A percentile compares a stretch with the other conserved stretches of the same genome.
These are phyloP conservation scores for Aspergillus mulundensis DNA, from an alignment of 495 filamentous ascomycete genomes.

Conservation along the genomic window DNA sequence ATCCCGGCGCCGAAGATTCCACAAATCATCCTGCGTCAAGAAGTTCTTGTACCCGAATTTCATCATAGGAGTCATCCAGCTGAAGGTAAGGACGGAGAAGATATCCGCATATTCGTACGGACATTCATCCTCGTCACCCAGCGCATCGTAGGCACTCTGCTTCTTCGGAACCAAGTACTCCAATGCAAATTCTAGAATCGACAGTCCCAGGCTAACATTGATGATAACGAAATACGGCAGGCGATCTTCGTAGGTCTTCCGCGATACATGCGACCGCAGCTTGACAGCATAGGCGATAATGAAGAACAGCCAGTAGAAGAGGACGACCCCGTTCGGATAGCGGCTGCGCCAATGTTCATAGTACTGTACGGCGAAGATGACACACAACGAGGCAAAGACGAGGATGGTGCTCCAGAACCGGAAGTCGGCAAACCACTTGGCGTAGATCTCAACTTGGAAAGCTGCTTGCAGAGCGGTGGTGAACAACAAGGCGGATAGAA, in stretches of 20 bases:
- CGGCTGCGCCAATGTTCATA: conserved; percentile 85
- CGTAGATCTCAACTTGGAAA: conserved; percentile 70
- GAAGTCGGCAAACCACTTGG: conserved; percentile 75
- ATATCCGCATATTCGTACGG: conserved; percentile 91
- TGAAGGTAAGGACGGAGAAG: conserved; percentile 91
- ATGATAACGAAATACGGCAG: conserved; percentile 77
- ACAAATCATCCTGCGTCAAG: conserved; percentile 93
- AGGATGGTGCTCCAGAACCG: conserved; percentile 83
- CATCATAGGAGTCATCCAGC: conserved; percentile 99
- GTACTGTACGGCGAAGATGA: conserved; percentile 86
- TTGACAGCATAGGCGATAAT: conserved; percentile 79
- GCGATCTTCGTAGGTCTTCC: conserved; percentile 60
- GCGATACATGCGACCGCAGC: conserved; percentile 79
- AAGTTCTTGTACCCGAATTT: conserved; percentile 87
- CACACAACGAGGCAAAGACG: conserved; percentile 69
- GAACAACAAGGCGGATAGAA: conserved; percentile 65
- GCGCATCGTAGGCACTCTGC: conserved; percentile 72
- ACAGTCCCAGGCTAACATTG: conserved; percentile 68
- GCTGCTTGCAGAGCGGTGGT: conserved; percentile 67
- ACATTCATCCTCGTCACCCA: conserved; percentile 89
- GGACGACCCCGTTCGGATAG: conserved; percentile 85
- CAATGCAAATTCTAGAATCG: conserved; percentile 68
- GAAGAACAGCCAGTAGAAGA: conserved; percentile 96
- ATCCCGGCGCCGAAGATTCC: conserved; percentile 81
- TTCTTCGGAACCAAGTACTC: conserved; percentile 94